Evolutionary conservation across 352 stramenopile genomes (phyloP).

Genomic region (Phytophthora pisi): DNA sequence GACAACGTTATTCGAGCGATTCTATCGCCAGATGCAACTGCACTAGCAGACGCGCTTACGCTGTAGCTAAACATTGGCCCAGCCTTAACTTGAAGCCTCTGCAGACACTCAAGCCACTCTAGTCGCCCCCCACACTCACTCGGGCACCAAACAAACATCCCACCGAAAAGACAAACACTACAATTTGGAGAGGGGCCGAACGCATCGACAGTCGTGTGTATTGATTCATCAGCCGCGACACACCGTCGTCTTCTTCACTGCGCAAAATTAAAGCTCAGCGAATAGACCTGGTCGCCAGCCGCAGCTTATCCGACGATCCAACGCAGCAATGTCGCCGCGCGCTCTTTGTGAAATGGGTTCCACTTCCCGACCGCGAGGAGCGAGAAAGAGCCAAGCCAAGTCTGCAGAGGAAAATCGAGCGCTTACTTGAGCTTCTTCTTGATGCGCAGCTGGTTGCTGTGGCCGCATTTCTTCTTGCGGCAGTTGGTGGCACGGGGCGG

Average conservation of each 20-base stretch:
- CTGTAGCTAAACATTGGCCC: too few relatives aligned
- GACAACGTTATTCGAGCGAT: too few relatives aligned
- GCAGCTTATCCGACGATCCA: slow-evolving; percentile 8
- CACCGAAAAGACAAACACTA: neutral
- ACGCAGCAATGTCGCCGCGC: slow-evolving; percentile 13
- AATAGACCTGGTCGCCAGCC: slow-evolving; percentile 4
- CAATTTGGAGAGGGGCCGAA: slow-evolving; percentile 37
- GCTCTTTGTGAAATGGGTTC: slow-evolving; percentile 19
- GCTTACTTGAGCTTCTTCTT: slow-evolving; percentile 99
- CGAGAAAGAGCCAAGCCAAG: slow-evolving; percentile 12
- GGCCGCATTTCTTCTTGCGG: slow-evolving; percentile 99
- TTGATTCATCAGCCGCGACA: slow-evolving; percentile 30
- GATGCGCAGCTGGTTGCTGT: slow-evolving; percentile 99
- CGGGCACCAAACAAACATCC: neutral
- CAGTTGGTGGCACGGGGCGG: slow-evolving; percentile 99
- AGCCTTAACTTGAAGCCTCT: too few relatives aligned
- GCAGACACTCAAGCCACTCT: neutral
- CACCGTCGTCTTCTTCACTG: slow-evolving; percentile 15
- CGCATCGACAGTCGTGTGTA: slow-evolving; percentile 37
- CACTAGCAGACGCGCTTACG: too few relatives aligned
- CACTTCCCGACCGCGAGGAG: slow-evolving; percentile 20
- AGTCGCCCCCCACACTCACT: neutral
- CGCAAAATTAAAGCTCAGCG: slow-evolving; percentile 10
- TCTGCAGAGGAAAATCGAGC: slow-evolving; percentile 7
- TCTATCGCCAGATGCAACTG: too few relatives aligned